Conservation (phyloP, 1,284 basidiomycete genomes). For the Agroathelia rolfsii region DNA sequence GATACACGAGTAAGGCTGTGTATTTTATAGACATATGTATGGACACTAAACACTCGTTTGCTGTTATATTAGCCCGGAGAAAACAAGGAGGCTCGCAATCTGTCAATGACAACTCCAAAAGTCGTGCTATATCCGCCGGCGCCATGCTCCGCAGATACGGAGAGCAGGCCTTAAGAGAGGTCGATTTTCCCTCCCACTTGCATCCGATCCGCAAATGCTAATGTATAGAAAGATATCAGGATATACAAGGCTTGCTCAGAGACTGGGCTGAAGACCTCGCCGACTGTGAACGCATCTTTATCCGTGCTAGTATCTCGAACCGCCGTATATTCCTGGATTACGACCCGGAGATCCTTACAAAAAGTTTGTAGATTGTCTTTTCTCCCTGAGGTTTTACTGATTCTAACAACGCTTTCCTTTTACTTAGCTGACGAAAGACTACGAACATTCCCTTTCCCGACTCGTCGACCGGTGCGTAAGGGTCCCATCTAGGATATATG, state of each 20-base stretch:
- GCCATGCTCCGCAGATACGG: conserved; percentile 92
- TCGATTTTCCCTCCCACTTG: conserved; percentile 27
- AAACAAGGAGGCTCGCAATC: conserved; percentile 97
- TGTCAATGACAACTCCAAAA: conserved; percentile 87
- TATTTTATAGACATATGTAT: too few species aligned
- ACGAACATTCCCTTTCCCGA: conserved; percentile 88
- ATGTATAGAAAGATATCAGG: conserved; percentile 32
- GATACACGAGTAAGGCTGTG: conserved; percentile 92
- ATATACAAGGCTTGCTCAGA: conserved; percentile 71
- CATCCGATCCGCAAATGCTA: too few species aligned
- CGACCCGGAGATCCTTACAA: conserved; percentile 54
- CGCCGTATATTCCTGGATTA: conserved; percentile 85
- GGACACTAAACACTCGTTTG: too few species aligned
- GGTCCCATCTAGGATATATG: too few species aligned
- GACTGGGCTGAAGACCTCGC: conserved; percentile 83
- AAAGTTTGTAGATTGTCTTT: conserved; percentile 36
- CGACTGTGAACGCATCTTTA: conserved; percentile 79
- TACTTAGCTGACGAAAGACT: conserved; percentile 63
- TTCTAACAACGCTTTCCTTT: conserved; percentile 25
- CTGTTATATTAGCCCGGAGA: conserved; percentile 71
- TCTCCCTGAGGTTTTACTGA: not conserved
- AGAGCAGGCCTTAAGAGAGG: conserved; percentile 85
- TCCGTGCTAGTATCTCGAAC: conserved; percentile 80
- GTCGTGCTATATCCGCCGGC: conserved; percentile 89
- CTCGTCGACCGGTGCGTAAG: conserved; percentile 80